Evolutionary conservation across 164 flowering plant species (phyloP), one percentile per base, ranked within the genome.

Genomic region (Kalanchoe fedtschenkoi): DNA sequence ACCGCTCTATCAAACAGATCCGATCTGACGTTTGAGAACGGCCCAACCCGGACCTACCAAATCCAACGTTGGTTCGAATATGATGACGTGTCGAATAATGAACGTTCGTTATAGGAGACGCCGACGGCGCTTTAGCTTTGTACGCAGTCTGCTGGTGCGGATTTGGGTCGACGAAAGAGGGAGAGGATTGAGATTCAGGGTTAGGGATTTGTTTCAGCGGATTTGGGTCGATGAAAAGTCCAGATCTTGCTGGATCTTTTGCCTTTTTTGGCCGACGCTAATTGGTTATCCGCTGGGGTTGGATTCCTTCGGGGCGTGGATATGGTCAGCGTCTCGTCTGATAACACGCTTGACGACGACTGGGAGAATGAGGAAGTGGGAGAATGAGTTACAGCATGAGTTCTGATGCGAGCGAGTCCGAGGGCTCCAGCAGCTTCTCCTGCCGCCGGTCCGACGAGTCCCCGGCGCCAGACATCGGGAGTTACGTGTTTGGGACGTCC

Each of bases 61-160:
- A 51, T 51, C 56, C 56, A 51, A 51, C 21, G 33, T 51, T 17
- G n/a, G n/a, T n/a, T n/a, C n/a, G n/a, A n/a, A n/a, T n/a, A 3
- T 13, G 30, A 16, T 26, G 56, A 51, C 56, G 56, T 51, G 56
- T 51, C 32, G 14, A 32, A 51, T 24, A 24, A 30, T 26, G 56
- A 26, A 51, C 56, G 56, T 30, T 51, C 56, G 56, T 26, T 30
- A 51, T 51, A 51, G 56, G 26, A 24, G 32, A 24, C 33, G 56
- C 32, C 32, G 56, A 51, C 56, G 56, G 26, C 56, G 32, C 56
- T 51, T 51, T 51, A 51, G 56, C 56, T 51, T 51, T 51, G 24
- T 24, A 30, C 13, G 56, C 6, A 51, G 24, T 11, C n/a, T n/a
- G n/a, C n/a, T n/a, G n/a, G n/a, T n/a, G n/a, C n/a, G n/a, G n/a